Evolutionary conservation across 2,329 filamentous ascomycete genomes (phyloP), one percentile per base, ranked within the genome.

Genomic region (Paraphaeosphaeria sporulosa): DNA sequence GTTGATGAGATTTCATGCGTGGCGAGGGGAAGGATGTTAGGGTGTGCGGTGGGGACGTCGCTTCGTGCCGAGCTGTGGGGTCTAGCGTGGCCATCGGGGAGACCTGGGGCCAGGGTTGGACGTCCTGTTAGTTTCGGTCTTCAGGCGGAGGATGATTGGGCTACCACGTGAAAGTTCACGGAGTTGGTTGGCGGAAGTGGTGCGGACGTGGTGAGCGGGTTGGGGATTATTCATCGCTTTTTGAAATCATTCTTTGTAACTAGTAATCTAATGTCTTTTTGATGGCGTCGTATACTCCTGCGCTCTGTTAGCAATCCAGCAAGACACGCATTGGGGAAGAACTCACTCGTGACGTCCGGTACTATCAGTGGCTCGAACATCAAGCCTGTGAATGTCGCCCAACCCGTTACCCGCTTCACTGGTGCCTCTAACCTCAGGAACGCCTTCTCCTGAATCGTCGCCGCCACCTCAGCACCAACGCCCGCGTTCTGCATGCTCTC

Each of bases 401-500:
- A 96, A n/a, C 94, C 93, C 3, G 92, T 91, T 5, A 97, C 89
- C 52, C 94, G 86, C 65, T 89, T 87, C 8, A 97, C 91, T 0
- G 94, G 94, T 5, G 94, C 93, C 72, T 97, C 93, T 30, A 97
- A 80, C 3, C 89, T 85, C 64, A 95, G 76, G 74, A 97, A 97
- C 0, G 93, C 94, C 58, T 90, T 88, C 67, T 95, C 92, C 76
- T 97, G 93, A 54, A 97, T 91, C 1, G 91, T 91, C 0, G 93
- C 92, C 1, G 94, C 92, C 0, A 97, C 89, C 74, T 97, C 93
- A 5, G 94, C 93, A 2, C 94, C 94, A 17, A 97, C 87, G 15
- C 94, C 94, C 7, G 91, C 91, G 70, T 96, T 97, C 64, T 94
- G 85, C 90, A 95, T 96, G 59, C 92, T 89, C 79, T 97, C 94